Conservation (phyloP, 305 asterid genomes). For the Solanum aculeatissimum region DNA sequence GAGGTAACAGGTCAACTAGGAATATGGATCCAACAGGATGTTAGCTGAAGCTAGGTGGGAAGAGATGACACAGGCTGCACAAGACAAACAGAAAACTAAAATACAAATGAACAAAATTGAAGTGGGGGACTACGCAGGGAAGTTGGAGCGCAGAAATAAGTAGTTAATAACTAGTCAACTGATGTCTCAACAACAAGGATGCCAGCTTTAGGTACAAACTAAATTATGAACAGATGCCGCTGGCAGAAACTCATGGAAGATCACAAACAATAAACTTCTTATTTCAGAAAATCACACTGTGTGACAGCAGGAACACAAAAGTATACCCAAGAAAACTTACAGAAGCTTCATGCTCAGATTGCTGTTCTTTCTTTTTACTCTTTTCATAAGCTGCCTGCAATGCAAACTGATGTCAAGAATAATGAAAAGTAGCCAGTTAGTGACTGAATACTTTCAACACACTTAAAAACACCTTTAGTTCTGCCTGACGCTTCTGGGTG, state of each 20-base stretch:
- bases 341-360: neutral
- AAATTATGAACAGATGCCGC: neutral
- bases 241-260: neutral
- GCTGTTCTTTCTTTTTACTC: neutral
- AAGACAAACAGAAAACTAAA: neutral
- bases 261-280: neutral
- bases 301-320: neutral
- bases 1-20: neutral
- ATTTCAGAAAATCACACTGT: neutral
- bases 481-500: conserved; percentile 24
- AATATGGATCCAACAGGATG: neutral
- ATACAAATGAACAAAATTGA: neutral
- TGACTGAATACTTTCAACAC: neutral
- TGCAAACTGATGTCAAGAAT: neutral
- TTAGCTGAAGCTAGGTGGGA: neutral
- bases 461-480: conserved; percentile 15
- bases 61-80: neutral
- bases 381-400: neutral
- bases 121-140: neutral
- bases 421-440: neutral
- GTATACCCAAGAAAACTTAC: neutral
- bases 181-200: neutral
- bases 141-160: neutral
- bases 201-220: neutral
- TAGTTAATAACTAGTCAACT: neutral